Evolutionary conservation across 805 yeast genomes (phyloP).

Genomic region (Candida incommunis): DNA sequence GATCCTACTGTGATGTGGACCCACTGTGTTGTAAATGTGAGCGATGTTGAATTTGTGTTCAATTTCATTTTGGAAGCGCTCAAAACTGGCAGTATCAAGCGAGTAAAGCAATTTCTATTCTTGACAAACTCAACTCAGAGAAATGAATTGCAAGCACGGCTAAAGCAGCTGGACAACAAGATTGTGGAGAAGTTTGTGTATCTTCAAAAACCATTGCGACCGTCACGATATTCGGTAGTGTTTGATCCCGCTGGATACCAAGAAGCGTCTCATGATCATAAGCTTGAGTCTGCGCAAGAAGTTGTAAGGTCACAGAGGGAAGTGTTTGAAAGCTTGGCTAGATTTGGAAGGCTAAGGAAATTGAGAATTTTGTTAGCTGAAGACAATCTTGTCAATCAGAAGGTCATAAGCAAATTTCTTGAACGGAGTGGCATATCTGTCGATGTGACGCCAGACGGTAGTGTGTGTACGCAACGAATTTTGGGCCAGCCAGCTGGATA

Average conservation of each 20-base stretch:
- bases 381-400: conserved; percentile 80
- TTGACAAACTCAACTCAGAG: conserved; percentile 13
- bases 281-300: conserved; percentile 13
- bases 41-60: conserved; percentile 10
- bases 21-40: conserved; percentile 17
- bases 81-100: conserved; percentile 5
- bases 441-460: conserved; percentile 20
- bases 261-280: conserved; percentile 12
- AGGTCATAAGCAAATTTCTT: conserved; percentile 45
- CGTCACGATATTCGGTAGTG: conserved; percentile 13
- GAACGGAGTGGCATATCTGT: conserved; percentile 17
- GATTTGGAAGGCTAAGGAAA: conserved; percentile 16
- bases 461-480: conserved; percentile 15
- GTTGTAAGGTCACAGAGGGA: conserved; percentile 8
- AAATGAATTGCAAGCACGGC: conserved; percentile 5
- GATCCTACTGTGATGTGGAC: conserved; percentile 10
- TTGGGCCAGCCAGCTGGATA: conserved; percentile 10
- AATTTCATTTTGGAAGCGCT: conserved; percentile 7
- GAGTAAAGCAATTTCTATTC: conserved; percentile 8
- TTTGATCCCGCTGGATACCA: conserved; percentile 13
- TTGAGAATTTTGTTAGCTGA: conserved; percentile 64
- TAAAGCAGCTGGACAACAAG: neutral
- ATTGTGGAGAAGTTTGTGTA: conserved; percentile 7
- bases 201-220: conserved; percentile 13
- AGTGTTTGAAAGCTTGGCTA: conserved; percentile 11